Base-by-base conservation (phyloP, 768 basidiomycete species). In the Lactarius hatsudake region DNA sequence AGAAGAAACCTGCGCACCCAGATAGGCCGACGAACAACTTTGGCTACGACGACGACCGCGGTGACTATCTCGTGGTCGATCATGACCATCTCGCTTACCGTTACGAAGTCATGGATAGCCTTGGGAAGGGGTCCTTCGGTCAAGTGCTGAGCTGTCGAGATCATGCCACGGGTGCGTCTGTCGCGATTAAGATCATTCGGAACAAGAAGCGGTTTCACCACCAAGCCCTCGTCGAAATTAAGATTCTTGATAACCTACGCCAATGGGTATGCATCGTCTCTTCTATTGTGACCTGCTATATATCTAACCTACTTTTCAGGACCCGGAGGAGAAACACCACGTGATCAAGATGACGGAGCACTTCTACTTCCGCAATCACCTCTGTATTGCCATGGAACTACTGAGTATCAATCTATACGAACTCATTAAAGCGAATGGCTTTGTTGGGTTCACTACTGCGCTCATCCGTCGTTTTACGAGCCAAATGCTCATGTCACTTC, bases 191-290 rank as follows among this genome's bases (percentile, higher is more conserved):
- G 83, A 98, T 99, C 69, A 98, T 99, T 72, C 88, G 97, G 48
- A 98, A 98, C 81, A 98, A 98, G 83, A 98, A 98, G 78, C 85
- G 97, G 58, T 98, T 98, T 81, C 96, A 98, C 76, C 93, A 96
- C 73, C 97, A 98, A 76, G 97, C 96, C 0, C 77, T 98, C 54
- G 96, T 98, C n/a, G 97, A 98, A 79, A 96, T 98, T 79, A 98
- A 98, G 79, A 98, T 99, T 65, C 80, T 99, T 69, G 94, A 98
- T 72, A 98, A 93, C 75, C 82, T 98, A 71, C 87, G 92, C 36
- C 94, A 96, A 91, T 98, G 97, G 97, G 96, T 94, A 73, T 65
- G 89, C 81, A n/a, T 2, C 58, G 30, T 12, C 23, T 7, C 9
- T 53, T 32, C 17, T n/a, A 17, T 13, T 13, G 15, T 32, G 1